Evolutionary conservation across 345 rosid genomes (phyloP).

Genomic region (Brassica nigra): DNA sequence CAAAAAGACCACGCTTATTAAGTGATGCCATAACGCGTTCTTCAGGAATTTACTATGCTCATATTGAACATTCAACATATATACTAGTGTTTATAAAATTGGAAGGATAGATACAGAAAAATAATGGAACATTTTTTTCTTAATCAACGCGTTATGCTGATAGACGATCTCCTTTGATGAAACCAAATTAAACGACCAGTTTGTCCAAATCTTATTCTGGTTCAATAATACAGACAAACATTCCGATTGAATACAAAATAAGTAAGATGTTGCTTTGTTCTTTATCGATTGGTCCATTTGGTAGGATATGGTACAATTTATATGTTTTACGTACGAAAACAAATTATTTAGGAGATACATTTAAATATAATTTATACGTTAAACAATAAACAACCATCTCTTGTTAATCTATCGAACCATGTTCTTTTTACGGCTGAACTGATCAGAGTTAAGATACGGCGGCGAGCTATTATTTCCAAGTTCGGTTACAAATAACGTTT

Average conservation of each 20-base stretch:
- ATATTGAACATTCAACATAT: constrained; percentile 16
- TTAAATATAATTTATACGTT: too few species aligned
- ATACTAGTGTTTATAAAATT: neutral
- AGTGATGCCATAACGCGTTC: neutral
- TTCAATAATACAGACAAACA: neutral
- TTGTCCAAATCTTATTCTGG: neutral
- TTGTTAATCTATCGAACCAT: neutral
- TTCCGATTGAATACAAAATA: too few species aligned
- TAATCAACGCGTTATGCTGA: constrained; percentile 17
- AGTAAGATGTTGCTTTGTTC: neutral
- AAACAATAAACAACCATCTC: neutral
- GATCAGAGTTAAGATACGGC: too few species aligned
- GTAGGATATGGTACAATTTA: neutral
- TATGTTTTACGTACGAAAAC: too few species aligned
- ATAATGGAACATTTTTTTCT: constrained; percentile 7
- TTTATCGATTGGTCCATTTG: neutral
- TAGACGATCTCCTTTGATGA: constrained; percentile 2
- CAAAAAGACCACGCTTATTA: neutral
- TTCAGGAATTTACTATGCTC: neutral
- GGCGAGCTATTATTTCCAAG: too few species aligned
- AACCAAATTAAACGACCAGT: neutral
- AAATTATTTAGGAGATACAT: neutral
- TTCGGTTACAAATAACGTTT: too few species aligned
- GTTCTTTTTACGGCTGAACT: too few species aligned
- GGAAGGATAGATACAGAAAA: constrained; percentile 1